phyloP scores from a whole-genome alignment of 176 grass and related monocot species.

The Urochloa ruziziensis region DNA sequence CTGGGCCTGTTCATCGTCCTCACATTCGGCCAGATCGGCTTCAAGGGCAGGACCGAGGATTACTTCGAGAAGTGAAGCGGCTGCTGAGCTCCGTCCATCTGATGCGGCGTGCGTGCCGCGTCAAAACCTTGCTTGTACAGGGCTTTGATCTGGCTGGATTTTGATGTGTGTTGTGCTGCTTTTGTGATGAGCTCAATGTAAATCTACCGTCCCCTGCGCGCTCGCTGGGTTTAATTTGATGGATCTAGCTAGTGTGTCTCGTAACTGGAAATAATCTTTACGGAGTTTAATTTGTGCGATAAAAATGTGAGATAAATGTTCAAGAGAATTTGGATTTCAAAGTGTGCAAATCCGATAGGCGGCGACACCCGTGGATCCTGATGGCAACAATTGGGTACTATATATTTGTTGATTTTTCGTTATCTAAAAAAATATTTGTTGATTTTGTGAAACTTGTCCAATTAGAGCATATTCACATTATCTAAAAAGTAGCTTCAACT shows the following conservation, averaged over 20 bases:
- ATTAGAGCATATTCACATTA: too few relatives aligned
- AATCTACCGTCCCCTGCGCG: background rate
- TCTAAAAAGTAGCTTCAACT: too few relatives aligned
- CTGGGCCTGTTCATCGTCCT: constrained; percentile 83
- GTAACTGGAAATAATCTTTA: background rate
- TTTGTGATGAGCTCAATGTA: background rate
- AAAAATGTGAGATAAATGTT: too few relatives aligned
- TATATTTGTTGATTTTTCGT: too few relatives aligned
- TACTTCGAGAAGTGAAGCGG: constrained; percentile 62
- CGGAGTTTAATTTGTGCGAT: background rate
- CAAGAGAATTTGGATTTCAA: too few relatives aligned
- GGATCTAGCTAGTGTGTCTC: background rate
- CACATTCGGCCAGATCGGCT: constrained; percentile 96
- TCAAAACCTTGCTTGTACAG: constrained; percentile 28
- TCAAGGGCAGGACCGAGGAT: constrained; percentile 92
- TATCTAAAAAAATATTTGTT: too few relatives aligned
- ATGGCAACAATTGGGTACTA: too few relatives aligned
- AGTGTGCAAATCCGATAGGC: too few relatives aligned
- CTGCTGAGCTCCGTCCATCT: background rate
- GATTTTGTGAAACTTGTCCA: too few relatives aligned
- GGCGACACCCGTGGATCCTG: too few relatives aligned
- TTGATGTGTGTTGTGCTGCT: background rate
- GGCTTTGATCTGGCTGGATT: background rate
- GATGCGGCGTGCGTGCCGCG: background rate
- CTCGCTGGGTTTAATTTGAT: background rate